phyloP scores from a whole-genome alignment of 2,329 filamentous ascomycete genomes.

The Pyrenochaeta sp. region DNA sequence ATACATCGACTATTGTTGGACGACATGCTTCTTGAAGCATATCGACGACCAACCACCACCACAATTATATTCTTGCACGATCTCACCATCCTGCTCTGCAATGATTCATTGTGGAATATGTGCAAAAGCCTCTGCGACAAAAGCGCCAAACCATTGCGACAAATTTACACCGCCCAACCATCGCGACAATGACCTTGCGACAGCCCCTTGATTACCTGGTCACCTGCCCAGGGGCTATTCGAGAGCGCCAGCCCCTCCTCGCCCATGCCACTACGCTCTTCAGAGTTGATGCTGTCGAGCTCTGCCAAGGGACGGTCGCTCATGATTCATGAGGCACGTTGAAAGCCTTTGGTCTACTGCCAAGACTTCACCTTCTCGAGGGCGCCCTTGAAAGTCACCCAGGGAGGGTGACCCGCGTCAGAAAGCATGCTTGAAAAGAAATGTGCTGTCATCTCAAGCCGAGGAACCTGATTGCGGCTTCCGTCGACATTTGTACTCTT shows the following conservation, averaged over 20 bases:
- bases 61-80: constrained; percentile 3
- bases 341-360: background rate
- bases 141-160: constrained; percentile 8
- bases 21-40: background rate
- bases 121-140: constrained; percentile 1
- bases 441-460: no score
- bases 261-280: background rate
- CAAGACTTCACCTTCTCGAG: no score
- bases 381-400: no score
- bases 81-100: constrained; percentile 7
- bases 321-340: background rate
- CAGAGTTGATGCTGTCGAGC: background rate
- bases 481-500: constrained; percentile 1
- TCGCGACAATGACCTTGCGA: constrained; percentile 16
- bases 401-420: no score
- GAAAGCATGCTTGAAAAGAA: no score
- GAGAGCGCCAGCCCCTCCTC: constrained; percentile 15
- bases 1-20: constrained; percentile 2
- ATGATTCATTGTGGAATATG: constrained; percentile 1
- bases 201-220: constrained; percentile 5
- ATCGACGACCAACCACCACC: constrained; percentile 3
- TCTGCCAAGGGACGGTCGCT: background rate
- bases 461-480: background rate
- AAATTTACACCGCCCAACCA: constrained; percentile 4
- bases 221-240: constrained; percentile 11